Percentiles rank a stretch among this genome's conserved stretches.
Evolutionary conservation across 2,329 filamentous ascomycete species (phyloP).

Genomic region (Cordyceps fumosorosea): DNA sequence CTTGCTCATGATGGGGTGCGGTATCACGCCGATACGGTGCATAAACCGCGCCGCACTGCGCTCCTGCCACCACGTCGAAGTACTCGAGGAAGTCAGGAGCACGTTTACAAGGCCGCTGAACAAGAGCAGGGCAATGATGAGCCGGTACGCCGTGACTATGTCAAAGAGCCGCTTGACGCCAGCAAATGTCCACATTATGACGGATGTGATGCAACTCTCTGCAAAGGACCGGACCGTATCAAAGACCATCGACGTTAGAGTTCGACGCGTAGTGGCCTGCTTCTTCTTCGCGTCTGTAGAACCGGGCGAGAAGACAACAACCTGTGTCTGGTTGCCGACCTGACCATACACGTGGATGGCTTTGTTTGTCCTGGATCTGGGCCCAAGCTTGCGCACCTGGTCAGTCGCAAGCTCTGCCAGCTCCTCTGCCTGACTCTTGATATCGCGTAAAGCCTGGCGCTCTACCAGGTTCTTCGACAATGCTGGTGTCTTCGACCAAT

Average conservation of each 20-base stretch:
- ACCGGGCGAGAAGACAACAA: conserved; percentile 52
- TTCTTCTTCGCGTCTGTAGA: conserved; percentile 42
- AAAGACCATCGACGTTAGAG: conserved; percentile 61
- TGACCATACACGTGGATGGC: conserved; percentile 75
- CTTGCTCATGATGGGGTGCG: conserved; percentile 75
- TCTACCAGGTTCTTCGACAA: conserved; percentile 57
- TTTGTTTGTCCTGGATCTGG: conserved; percentile 67
- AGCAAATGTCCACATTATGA: conserved; percentile 72
- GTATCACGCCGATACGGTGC: conserved; percentile 69
- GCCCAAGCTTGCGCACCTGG: conserved; percentile 67
- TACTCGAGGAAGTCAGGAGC: conserved; percentile 66
- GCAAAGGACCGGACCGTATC: conserved; percentile 67
- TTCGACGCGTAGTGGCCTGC: conserved; percentile 54
- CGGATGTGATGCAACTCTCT: conserved; percentile 66
- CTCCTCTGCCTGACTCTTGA: conserved; percentile 64
- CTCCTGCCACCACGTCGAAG: conserved; percentile 78
- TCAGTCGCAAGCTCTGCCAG: conserved; percentile 70
- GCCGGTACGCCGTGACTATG: conserved; percentile 62
- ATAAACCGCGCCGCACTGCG: conserved; percentile 75
- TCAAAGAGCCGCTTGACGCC: conserved; percentile 59
- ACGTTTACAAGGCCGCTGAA: conserved; percentile 67
- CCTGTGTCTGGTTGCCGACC: conserved; percentile 61
- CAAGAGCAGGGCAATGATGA: conserved; percentile 64
- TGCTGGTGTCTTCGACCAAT: conserved; percentile 67
- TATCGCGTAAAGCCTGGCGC: conserved; percentile 68